Conservation (phyloP, 257 asterid genomes). For the Salvia miltiorrhiza region DNA sequence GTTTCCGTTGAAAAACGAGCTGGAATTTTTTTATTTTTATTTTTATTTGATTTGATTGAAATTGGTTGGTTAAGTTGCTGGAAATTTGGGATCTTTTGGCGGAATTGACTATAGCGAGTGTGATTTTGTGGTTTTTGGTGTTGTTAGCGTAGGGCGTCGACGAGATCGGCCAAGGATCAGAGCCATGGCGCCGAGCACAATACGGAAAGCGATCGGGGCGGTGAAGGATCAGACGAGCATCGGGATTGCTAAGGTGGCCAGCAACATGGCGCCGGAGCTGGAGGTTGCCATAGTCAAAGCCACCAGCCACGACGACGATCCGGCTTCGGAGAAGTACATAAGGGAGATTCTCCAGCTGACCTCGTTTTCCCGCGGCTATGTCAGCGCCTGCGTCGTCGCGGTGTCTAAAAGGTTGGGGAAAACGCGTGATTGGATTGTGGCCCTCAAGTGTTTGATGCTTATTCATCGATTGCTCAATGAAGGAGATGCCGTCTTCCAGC, state of each 20-base stretch:
- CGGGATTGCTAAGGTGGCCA: constrained; percentile 68
- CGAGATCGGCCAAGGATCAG: constrained; percentile 11
- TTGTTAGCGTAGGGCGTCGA: neutral
- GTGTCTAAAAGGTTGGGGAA: constrained; percentile 62
- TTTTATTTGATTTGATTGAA: neutral
- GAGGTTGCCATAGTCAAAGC: constrained; percentile 80
- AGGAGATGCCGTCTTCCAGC: constrained; percentile 58
- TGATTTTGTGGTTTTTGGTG: neutral
- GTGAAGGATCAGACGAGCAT: constrained; percentile 86
- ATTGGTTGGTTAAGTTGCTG: neutral
- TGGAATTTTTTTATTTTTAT: neutral
- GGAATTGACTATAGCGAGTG: neutral
- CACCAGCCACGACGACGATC: constrained; percentile 80
- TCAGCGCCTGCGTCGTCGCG: constrained; percentile 55
- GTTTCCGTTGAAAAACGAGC: neutral
- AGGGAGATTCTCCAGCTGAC: constrained; percentile 63
- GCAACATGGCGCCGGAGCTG: constrained; percentile 79
- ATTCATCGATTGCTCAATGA: constrained; percentile 64
- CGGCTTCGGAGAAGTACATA: constrained; percentile 67
- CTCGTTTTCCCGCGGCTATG: constrained; percentile 59
- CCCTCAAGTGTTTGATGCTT: constrained; percentile 67
- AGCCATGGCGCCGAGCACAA: constrained; percentile 71
- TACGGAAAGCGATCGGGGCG: constrained; percentile 78
- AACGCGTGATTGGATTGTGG: constrained; percentile 85
- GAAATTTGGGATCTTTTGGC: neutral